Percentiles rank a stretch among this genome's conserved stretches.
Evolutionary conservation across 2,329 filamentous ascomycete genomes (phyloP).

Genomic region (Juglanconis oblonga): DNA sequence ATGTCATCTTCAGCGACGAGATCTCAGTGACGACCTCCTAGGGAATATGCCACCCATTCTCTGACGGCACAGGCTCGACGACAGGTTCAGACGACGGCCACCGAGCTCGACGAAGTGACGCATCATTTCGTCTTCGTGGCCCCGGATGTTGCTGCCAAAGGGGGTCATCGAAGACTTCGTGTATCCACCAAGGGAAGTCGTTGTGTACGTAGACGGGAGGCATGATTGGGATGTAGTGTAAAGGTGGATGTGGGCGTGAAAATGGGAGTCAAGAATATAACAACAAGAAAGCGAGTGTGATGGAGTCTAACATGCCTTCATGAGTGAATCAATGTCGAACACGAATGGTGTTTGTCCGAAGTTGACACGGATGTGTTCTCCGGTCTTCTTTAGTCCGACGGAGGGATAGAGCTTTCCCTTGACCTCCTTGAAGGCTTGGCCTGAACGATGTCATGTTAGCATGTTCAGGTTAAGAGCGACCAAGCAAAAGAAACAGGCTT

Average conservation of each 20-base stretch:
- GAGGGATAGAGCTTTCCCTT: conserved; percentile 63
- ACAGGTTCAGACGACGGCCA: background rate
- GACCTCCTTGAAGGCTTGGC: conserved; percentile 67
- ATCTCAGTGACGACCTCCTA: background rate
- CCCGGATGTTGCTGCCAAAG: conserved; percentile 10
- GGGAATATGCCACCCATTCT: background rate
- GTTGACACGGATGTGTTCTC: conserved; percentile 61
- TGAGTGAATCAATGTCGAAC: conserved; percentile 86
- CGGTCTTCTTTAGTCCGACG: conserved; percentile 62
- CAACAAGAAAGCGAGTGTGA: background rate
- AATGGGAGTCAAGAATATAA: background rate
- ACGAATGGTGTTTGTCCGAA: conserved; percentile 76
- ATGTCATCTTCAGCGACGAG: background rate
- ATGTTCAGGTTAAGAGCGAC: conserved; percentile 1
- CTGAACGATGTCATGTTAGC: conserved; percentile 41
- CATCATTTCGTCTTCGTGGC: background rate
- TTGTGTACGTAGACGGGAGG: background rate
- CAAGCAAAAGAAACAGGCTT: background rate
- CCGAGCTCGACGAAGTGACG: background rate
- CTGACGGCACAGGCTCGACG: background rate
- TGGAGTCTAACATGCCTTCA: conserved; percentile 57
- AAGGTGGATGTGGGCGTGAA: background rate
- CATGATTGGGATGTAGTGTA: conserved; percentile 1
- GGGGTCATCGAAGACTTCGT: conserved; percentile 7
- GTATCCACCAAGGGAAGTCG: background rate